Conservation (phyloP, 306 rosid genomes). For the Vachellia pachyceras region DNA sequence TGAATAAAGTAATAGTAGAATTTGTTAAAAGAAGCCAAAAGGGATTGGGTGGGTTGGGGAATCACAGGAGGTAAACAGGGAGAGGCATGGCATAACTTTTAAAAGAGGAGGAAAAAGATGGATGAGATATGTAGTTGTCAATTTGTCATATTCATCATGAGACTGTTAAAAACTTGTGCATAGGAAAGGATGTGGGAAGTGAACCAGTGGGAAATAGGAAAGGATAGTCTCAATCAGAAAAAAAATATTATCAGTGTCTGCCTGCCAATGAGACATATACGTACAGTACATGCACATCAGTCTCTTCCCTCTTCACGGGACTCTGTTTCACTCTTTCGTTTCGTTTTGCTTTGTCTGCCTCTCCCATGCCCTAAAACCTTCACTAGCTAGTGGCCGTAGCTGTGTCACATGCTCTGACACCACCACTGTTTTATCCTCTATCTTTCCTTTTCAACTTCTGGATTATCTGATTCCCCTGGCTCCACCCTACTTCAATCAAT, state of each 20-base stretch:
- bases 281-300: conserved; percentile 36
- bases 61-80: conserved; percentile 26
- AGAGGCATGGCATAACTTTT: conserved; percentile 12
- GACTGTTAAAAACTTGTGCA: conserved; percentile 40
- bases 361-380: conserved; percentile 24
- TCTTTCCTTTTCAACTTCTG: conserved; percentile 28
- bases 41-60: conserved; percentile 19
- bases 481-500: conserved; percentile 21
- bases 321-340: conserved; percentile 52
- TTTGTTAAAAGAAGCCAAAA: not conserved
- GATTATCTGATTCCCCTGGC: conserved; percentile 16
- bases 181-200: conserved; percentile 61
- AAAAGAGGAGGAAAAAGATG: conserved; percentile 29
- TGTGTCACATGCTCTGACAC: conserved; percentile 64
- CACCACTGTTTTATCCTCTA: conserved; percentile 51
- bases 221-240: conserved; percentile 41
- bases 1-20: conserved; percentile 11
- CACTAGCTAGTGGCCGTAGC: conserved; percentile 13
- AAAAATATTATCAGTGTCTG: conserved; percentile 23
- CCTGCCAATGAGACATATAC: conserved; percentile 38
- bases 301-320: conserved; percentile 62
- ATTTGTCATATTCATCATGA: conserved; percentile 37
- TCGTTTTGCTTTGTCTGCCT: conserved; percentile 48
- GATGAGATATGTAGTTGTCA: conserved; percentile 38
- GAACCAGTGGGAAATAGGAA: conserved; percentile 41